Evolutionary conservation across 768 basidiomycete species (phyloP).

Genomic region (Mycena galericulata): DNA sequence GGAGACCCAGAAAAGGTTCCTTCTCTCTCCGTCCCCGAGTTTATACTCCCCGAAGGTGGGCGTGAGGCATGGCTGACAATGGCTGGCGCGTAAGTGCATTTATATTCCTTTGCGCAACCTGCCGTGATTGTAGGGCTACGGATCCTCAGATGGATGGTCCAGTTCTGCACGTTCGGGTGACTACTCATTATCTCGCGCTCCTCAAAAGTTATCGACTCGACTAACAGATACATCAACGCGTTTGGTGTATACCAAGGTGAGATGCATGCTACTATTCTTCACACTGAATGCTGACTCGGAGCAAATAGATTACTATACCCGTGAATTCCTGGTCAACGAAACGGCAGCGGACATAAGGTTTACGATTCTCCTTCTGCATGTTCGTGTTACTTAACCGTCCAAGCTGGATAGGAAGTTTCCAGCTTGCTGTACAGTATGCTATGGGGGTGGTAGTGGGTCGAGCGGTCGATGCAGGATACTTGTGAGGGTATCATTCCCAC

Average conservation of each 20-base stretch:
- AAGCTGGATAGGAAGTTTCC: slow-evolving; percentile 66
- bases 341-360: slow-evolving; percentile 60
- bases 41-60: slow-evolving; percentile 5
- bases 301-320: slow-evolving; percentile 57
- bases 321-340: slow-evolving; percentile 50
- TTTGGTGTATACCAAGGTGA: slow-evolving; percentile 59
- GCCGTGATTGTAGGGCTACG: no score
- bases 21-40: background rate
- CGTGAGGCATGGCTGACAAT: slow-evolving; percentile 45
- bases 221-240: slow-evolving; percentile 58
- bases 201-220: slow-evolving; percentile 42
- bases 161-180: slow-evolving; percentile 62
- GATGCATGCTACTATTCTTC: slow-evolving; percentile 23
- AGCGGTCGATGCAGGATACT: slow-evolving; percentile 62
- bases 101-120: no score
- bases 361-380: background rate
- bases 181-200: slow-evolving; percentile 16
- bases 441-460: slow-evolving; percentile 55
- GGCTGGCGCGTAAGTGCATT: slow-evolving; percentile 53
- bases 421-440: slow-evolving; percentile 59
- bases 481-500: slow-evolving; percentile 47
- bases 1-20: background rate
- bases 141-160: slow-evolving; percentile 52
- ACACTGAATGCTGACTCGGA: slow-evolving; percentile 37
- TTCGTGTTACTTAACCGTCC: slow-evolving; percentile 17